Evolutionary conservation across 768 basidiomycete species (phyloP).

Genomic region (Hysterangium stoloniferum): DNA sequence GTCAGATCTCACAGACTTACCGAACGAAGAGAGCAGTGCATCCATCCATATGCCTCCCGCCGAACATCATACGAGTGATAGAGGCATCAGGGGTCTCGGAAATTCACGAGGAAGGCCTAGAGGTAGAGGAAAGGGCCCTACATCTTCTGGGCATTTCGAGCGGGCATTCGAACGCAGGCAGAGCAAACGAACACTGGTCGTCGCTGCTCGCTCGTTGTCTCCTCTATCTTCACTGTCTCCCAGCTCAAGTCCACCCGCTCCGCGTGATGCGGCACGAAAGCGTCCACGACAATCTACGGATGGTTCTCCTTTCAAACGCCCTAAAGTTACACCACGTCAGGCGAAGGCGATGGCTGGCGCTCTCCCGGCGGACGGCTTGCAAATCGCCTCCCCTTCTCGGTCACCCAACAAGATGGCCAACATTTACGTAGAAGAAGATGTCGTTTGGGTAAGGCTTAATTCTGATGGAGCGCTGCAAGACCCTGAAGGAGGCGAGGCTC

Average conservation of each 20-base stretch:
- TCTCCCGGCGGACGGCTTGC: neutral
- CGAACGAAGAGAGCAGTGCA: constrained; percentile 14
- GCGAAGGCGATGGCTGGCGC: neutral
- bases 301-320: neutral
- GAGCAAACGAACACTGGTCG: neutral
- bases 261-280: neutral
- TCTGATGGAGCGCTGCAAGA: constrained; percentile 28
- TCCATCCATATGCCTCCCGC: constrained; percentile 16
- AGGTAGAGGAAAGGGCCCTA: neutral
- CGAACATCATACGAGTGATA: neutral
- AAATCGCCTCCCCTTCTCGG: neutral
- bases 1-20: neutral
- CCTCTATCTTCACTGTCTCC: neutral
- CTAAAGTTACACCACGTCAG: neutral
- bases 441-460: constrained; percentile 50
- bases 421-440: constrained; percentile 22
- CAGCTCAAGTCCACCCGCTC: neutral
- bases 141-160: neutral
- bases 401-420: neutral
- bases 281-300: neutral
- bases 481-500: constrained; percentile 21
- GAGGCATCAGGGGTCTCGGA: neutral
- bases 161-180: neutral
- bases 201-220: too few relatives aligned
- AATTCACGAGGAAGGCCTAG: neutral